Conservation (phyloP, 2,329 filamentous ascomycete genomes). For the Nigrospora osmanthi region DNA sequence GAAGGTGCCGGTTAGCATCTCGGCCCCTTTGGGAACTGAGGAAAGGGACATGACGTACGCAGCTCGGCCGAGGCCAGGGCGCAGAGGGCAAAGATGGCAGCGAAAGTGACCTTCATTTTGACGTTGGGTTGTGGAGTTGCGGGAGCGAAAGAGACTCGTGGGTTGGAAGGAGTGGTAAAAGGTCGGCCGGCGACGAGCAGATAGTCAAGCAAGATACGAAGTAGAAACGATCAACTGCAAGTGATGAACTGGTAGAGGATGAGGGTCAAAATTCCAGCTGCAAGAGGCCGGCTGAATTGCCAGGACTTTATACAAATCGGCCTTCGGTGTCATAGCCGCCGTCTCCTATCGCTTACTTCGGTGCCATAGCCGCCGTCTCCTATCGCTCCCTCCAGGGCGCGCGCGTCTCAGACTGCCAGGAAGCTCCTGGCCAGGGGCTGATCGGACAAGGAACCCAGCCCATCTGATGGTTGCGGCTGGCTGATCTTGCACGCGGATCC, state of each 20-base stretch:
- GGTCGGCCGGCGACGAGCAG: constrained; percentile 46
- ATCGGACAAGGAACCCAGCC: background rate
- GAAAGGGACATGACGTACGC: constrained; percentile 11
- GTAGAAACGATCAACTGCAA: constrained; percentile 17
- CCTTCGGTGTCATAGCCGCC: no score
- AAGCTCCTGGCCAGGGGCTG: no score
- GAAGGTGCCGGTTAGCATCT: background rate
- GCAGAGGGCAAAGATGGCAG: constrained; percentile 38
- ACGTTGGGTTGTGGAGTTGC: constrained; percentile 13
- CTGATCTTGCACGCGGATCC: no score
- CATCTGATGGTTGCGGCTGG: no score
- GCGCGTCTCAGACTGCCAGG: no score
- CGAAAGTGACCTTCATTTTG: constrained; percentile 46
- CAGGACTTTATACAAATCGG: constrained; percentile 8
- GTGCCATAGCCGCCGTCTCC: no score
- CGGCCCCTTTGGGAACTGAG: no score
- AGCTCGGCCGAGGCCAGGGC: constrained; percentile 35
- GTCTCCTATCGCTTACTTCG: no score
- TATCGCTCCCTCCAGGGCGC: no score
- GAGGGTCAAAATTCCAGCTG: constrained; percentile 8
- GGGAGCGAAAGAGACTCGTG: constrained; percentile 9
- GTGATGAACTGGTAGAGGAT: constrained; percentile 14
- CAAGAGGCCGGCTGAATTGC: constrained; percentile 2
- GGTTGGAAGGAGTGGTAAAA: constrained; percentile 20
- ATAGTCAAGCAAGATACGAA: constrained; percentile 5